Evolutionary conservation across 192 early-diverging fungal genomes (phyloP).

Genomic region (Umbelopsis sp.): DNA sequence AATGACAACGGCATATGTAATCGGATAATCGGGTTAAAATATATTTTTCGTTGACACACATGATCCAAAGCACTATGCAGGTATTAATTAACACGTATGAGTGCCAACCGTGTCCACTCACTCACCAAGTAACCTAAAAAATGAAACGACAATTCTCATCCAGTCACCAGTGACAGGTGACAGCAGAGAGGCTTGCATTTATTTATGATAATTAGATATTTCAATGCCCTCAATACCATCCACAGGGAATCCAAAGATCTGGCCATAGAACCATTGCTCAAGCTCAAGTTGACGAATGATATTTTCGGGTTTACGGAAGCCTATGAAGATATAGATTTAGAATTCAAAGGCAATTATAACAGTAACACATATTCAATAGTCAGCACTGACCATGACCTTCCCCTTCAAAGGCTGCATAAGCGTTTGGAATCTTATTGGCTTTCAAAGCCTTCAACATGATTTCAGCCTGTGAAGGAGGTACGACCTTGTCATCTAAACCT

Average conservation of each 20-base stretch:
- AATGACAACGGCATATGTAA: too few species aligned
- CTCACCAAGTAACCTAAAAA: too few species aligned
- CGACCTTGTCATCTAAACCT: slow-evolving; percentile 73
- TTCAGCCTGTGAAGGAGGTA: slow-evolving; percentile 76
- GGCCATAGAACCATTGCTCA: slow-evolving; percentile 70
- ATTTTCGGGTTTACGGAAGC: slow-evolving; percentile 69
- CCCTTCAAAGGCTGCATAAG: slow-evolving; percentile 63
- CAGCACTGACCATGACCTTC: slow-evolving; percentile 60
- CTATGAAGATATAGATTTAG: slow-evolving; percentile 20
- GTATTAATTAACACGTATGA: too few species aligned
- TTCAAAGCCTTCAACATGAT: slow-evolving; percentile 71
- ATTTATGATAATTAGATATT: slow-evolving; percentile 30
- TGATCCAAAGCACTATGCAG: too few species aligned
- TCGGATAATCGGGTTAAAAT: too few species aligned
- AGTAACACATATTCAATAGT: neutral
- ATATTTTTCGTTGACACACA: too few species aligned
- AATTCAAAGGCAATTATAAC: slow-evolving; percentile 30
- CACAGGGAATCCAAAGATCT: slow-evolving; percentile 65
- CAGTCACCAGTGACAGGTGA: neutral
- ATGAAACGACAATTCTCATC: neutral
- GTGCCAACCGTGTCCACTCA: too few species aligned
- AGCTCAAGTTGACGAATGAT: slow-evolving; percentile 63
- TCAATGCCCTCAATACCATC: slow-evolving; percentile 41
- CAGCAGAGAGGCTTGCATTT: neutral
- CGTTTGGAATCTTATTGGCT: slow-evolving; percentile 58